Conservation (phyloP, 257 asterid species). For the Solanum medicagineum region DNA sequence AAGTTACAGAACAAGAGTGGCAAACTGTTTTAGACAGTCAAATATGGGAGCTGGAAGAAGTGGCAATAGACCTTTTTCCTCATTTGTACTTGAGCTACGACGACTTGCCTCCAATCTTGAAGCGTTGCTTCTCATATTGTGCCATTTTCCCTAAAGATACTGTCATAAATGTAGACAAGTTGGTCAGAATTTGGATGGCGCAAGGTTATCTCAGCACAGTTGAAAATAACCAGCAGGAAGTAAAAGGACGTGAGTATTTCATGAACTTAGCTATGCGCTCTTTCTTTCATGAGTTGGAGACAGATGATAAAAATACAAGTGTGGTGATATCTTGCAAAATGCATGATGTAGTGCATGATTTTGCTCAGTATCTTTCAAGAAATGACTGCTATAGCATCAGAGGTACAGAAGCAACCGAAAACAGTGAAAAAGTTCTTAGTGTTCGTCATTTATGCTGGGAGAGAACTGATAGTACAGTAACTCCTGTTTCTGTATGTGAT, state of each 20-base stretch:
- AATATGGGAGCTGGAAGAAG: slow-evolving; percentile 14
- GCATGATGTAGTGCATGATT: slow-evolving; percentile 24
- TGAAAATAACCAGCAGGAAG: slow-evolving; percentile 7
- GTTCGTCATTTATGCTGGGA: not conserved
- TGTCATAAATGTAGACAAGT: slow-evolving; percentile 16
- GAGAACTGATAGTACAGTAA: not conserved
- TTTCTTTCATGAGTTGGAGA: slow-evolving; percentile 9
- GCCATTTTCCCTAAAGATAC: slow-evolving; percentile 21
- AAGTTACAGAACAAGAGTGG: slow-evolving; percentile 19
- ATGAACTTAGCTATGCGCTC: slow-evolving; percentile 8
- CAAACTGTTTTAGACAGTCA: slow-evolving; percentile 7
- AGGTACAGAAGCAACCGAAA: not conserved
- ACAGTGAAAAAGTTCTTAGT: not conserved
- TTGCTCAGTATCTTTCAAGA: not conserved
- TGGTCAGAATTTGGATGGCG: slow-evolving; percentile 36
- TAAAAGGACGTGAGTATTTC: slow-evolving; percentile 12
- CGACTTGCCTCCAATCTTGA: slow-evolving; percentile 10
- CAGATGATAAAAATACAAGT: not conserved
- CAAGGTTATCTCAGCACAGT: slow-evolving; percentile 14
- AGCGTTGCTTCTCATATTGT: slow-evolving; percentile 32
- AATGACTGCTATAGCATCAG: not conserved
- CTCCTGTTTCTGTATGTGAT: not conserved
- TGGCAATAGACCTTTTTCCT: slow-evolving; percentile 5
- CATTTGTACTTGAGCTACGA: slow-evolving; percentile 18
- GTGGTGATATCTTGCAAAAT: slow-evolving; percentile 6